Percentiles rank a stretch among this genome's conserved stretches.
phyloP scores from a whole-genome alignment of 2,329 filamentous ascomycete genomes.

The Trichoderma simmonsii region DNA sequence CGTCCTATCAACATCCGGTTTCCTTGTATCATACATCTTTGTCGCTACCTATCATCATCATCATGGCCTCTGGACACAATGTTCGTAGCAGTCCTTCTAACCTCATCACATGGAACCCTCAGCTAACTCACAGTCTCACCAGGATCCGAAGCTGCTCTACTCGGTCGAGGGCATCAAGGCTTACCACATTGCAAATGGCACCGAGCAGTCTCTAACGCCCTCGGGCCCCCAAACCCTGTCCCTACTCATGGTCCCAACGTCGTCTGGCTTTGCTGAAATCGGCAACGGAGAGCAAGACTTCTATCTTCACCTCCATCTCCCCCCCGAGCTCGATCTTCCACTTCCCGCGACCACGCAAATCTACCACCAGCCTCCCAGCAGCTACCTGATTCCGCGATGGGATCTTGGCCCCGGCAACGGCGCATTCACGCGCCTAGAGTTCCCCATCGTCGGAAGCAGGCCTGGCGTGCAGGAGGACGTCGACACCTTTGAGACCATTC shows the following conservation, averaged over 20 bases:
- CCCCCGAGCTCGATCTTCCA: constrained; percentile 89
- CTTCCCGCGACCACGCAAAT: constrained; percentile 95
- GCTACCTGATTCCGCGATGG: constrained; percentile 94
- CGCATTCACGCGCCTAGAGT: constrained; percentile 90
- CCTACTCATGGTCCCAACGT: constrained; percentile 91
- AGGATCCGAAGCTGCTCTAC: constrained; percentile 64
- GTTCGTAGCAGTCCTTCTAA: not conserved
- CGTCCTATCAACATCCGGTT: not conserved
- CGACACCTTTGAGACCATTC: constrained; percentile 94
- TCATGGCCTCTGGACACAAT: constrained; percentile 19
- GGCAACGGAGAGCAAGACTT: constrained; percentile 78
- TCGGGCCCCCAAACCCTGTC: constrained; percentile 88
- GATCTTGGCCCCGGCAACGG: constrained; percentile 84
- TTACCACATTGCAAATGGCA: constrained; percentile 85
- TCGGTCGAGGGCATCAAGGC: constrained; percentile 82
- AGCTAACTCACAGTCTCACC: not conserved
- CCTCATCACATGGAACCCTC: not conserved
- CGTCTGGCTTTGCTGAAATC: constrained; percentile 64
- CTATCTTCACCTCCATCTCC: constrained; percentile 91
- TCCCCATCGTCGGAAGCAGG: constrained; percentile 70
- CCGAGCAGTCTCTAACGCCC: constrained; percentile 76
- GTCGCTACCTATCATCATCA: not conserved
- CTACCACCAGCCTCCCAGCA: constrained; percentile 89
- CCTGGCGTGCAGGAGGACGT: constrained; percentile 82
- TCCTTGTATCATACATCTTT: not conserved